A percentile compares a stretch with the other conserved stretches of the same genome.
These are phyloP conservation scores for Lasiodiplodia citricola DNA, from an alignment of 2,329 filamentous ascomycete genomes.

Conservation along the genomic window DNA sequence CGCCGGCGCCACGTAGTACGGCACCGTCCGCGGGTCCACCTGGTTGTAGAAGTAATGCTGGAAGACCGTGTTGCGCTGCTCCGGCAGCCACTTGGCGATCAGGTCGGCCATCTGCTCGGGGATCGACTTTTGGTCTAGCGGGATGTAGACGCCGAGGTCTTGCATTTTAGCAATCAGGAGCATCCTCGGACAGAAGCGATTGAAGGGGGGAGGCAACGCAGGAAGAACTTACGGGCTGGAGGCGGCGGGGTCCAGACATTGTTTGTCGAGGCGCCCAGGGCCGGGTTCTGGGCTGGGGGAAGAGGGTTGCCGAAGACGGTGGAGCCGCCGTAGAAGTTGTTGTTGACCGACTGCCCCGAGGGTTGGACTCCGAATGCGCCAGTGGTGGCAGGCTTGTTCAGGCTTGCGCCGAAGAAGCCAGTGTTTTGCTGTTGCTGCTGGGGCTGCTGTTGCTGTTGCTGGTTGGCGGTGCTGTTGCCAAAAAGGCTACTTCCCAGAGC, in stretches of 20 bases:
- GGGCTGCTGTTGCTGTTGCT: conserved; percentile 22
- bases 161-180: conserved; percentile 27
- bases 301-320: conserved; percentile 43
- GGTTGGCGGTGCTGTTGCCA: conserved; percentile 36
- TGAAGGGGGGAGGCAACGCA: neutral
- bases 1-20: conserved; percentile 73
- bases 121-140: conserved; percentile 70
- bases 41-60: conserved; percentile 89
- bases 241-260: conserved; percentile 24
- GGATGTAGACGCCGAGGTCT: neutral
- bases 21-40: conserved; percentile 74
- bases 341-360: neutral
- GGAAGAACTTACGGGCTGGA: conserved; percentile 17
- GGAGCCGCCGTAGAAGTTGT: conserved; percentile 31
- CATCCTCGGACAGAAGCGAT: too few species aligned
- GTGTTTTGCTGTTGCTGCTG: conserved; percentile 24
- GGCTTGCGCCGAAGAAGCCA: conserved; percentile 25
- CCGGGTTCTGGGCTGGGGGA: conserved; percentile 12
- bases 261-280: conserved; percentile 8
- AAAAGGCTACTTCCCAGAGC: conserved; percentile 46
- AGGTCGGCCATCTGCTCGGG: conserved; percentile 75
- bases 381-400: conserved; percentile 42
- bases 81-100: conserved; percentile 75
- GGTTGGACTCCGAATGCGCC: conserved; percentile 10
- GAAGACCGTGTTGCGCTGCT: conserved; percentile 72